Evolutionary conservation across 2,329 filamentous ascomycete species (phyloP), one percentile per base, ranked within the genome.

Genomic region (Diaporthe vexans): DNA sequence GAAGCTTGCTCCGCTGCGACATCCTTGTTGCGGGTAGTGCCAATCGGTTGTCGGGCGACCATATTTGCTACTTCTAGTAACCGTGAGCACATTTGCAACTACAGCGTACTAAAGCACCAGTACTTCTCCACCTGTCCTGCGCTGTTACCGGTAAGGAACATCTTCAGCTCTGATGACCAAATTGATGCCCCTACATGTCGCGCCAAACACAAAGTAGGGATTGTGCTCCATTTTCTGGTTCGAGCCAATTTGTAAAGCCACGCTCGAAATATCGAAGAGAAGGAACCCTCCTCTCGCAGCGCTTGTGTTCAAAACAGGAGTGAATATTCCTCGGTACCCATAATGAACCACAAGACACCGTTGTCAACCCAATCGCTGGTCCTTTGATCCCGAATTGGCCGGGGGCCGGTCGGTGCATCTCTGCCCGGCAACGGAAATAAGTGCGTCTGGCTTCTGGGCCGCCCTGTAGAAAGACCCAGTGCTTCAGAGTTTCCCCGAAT

Each of bases 401-500:
- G 35, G 21, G 48, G 7, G 61, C 61, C n/a, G 43, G 26, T 67
- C 35, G 43, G 61, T 51, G 11, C 43, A 67, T 51, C 15, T 68
- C 8, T 40, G 48, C n/a, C n/a, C 15, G 15, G 33, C 54, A 24
- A 37, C 7, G 13, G 10, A 9, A 35, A 35, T 5, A 21, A 37
- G 6, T 19, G 40, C 8, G 33, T 9, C 15, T 11, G 15, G 48
- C 33, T 40, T 68, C 63, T 68, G 54, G 63, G 40, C 48, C 48
- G 21, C 21, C 3, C 15, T 15, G 11, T 52, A 19, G 29, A 52
- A 67, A 37, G 8, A 21, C 26, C n/a, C 21, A 26, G 33, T 67
- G 63, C 63, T 52, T 52, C 29, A 52, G 61, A 52, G 35, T 26
- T 40, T 37, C n/a, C 9, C 63, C 48, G 33, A 52, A 68, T 7